Evolutionary conservation across 495 filamentous ascomycete species (phyloP), one percentile per base, ranked within the genome.

Genomic region (Aspergillus nidulans): DNA sequence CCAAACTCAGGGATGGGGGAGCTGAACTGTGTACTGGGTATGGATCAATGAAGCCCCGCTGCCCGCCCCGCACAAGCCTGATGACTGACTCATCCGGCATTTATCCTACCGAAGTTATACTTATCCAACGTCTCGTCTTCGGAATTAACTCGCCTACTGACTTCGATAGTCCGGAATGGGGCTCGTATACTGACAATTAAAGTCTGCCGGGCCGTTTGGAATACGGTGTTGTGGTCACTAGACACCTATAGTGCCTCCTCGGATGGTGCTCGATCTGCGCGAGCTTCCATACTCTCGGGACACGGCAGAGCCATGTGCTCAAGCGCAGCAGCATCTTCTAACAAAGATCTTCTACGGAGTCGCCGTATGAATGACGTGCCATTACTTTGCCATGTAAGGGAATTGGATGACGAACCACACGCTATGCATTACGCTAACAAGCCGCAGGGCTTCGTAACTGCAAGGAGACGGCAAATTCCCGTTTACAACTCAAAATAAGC

Each of bases 41-140:
- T n/a, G n/a, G n/a, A n/a, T 42, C 6, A 15, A 26, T 28, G 4
- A 15, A 16, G 6, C 26, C 24, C 25, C 6, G 12, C 19, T 16
- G 39, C 25, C 41, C 51, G 51, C 51, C 51, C 51, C 51, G 40
- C 51, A 19, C 4, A 30, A 46, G 51, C 41, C 36, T 7, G 24
- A n/a, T 47, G 23, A 1, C 2, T 5, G 13, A 46, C 24, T 46
- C 25, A 47, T 40, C n/a, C n/a, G 3, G 15, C 5, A 18, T 21
- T 43, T 9, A 18, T 7, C 34, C 18, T 34, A 6, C 30, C 30
- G 3, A 9, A 28, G 26, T n/a, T 4, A 34, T 12, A 2, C 30
- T 12, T 5, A 34, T 2, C 4, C 24, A 15, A 39, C 44, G 36
- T 45, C 18, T 15, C 51, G 28, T 25, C 13, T 38, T 46, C 38